Conservation (phyloP, 2,329 filamentous ascomycete species). For the Huntiella abstrusa region DNA sequence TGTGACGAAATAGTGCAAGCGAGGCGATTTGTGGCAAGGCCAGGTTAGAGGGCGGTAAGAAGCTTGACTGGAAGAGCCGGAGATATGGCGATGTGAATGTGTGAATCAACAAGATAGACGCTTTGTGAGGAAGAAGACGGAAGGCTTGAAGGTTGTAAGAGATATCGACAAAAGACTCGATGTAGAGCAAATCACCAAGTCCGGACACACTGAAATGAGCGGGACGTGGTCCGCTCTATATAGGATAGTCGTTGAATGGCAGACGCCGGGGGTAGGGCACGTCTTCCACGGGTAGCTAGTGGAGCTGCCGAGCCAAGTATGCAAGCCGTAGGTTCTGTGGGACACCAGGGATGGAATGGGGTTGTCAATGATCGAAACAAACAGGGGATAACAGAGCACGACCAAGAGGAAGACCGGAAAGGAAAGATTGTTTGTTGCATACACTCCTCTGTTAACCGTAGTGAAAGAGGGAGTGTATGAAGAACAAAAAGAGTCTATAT, state of each 20-base stretch:
- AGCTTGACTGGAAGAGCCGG: too few relatives aligned
- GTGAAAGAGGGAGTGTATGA: too few relatives aligned
- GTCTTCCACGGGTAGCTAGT: not conserved
- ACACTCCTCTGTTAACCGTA: too few relatives aligned
- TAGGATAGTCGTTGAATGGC: not conserved
- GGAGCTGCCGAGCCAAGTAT: slow-evolving; percentile 1
- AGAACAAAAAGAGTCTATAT: too few relatives aligned
- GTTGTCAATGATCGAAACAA: slow-evolving; percentile 8
- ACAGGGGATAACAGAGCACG: not conserved
- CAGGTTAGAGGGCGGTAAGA: too few relatives aligned
- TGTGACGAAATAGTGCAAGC: too few relatives aligned
- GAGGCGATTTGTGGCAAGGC: too few relatives aligned
- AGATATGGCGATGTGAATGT: too few relatives aligned
- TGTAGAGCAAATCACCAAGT: slow-evolving; percentile 1
- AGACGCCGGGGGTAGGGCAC: not conserved
- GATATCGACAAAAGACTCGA: not conserved
- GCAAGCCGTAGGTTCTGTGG: slow-evolving; percentile 1
- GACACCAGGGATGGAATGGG: slow-evolving; percentile 1
- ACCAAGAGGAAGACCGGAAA: not conserved
- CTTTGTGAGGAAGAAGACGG: too few relatives aligned
- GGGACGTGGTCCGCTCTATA: slow-evolving; percentile 1
- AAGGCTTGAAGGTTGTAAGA: too few relatives aligned
- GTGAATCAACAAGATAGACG: too few relatives aligned
- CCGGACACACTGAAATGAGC: not conserved
- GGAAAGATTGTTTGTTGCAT: not conserved